Evolutionary conservation across 495 filamentous ascomycete species (phyloP).

Genomic region (Extremus antarcticus): DNA sequence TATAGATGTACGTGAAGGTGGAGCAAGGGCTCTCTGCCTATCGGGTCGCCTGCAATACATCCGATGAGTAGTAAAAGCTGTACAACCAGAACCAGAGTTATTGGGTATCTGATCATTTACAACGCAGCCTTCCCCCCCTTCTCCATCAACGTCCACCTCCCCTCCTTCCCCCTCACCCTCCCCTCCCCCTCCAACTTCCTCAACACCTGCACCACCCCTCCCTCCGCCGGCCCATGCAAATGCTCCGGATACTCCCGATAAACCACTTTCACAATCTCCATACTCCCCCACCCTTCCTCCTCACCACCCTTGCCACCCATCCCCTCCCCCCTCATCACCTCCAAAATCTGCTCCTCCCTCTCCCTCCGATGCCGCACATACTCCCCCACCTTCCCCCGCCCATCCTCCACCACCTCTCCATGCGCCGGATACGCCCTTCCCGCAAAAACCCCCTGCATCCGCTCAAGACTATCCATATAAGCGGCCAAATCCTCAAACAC

Average conservation of each 20-base stretch:
- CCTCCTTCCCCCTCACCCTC: conserved; percentile 22
- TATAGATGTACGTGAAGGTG: not conserved
- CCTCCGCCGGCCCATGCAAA: conserved; percentile 51
- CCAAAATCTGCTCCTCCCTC: conserved; percentile 72
- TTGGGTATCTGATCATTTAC: not conserved
- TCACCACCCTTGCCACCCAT: too few species aligned
- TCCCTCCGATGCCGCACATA: conserved; percentile 72
- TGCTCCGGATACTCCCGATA: conserved; percentile 68
- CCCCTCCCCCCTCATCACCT: conserved; percentile 42
- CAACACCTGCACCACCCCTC: conserved; percentile 31
- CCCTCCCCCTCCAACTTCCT: conserved; percentile 30
- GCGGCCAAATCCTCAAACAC: conserved; percentile 74
- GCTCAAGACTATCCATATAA: conserved; percentile 63
- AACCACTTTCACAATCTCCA: conserved; percentile 76
- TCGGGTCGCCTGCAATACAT: too few species aligned
- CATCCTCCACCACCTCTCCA: conserved; percentile 62
- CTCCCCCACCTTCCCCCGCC: conserved; percentile 53
- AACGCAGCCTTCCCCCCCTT: conserved; percentile 4
- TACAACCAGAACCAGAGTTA: too few species aligned
- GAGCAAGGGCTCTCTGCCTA: too few species aligned
- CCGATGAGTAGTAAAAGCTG: too few species aligned
- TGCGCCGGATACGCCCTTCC: conserved; percentile 85
- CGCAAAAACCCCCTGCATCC: conserved; percentile 50
- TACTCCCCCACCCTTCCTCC: conserved; percentile 47
- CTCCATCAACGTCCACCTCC: conserved; percentile 20